These are phyloP conservation scores for Zygoascus flipseniorum DNA, from an alignment of 805 yeast genomes.

Conservation along the genomic window DNA sequence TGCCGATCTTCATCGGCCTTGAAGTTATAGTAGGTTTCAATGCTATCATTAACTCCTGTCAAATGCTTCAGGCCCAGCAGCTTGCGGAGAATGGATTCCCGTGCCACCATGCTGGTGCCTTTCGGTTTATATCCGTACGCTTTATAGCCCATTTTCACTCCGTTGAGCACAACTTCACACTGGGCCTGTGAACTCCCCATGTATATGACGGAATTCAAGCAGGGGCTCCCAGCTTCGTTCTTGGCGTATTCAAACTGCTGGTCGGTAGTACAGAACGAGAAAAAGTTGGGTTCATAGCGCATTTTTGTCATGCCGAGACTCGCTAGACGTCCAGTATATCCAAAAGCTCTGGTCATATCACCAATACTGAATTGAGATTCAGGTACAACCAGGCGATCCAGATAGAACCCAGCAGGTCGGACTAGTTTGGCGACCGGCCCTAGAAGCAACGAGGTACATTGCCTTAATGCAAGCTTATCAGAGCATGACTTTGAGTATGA, in stretches of 20 bases:
- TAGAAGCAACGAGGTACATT: slow-evolving; percentile 31
- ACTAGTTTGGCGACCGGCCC: slow-evolving; percentile 22
- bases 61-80: not conserved
- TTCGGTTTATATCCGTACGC: slow-evolving; percentile 8
- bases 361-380: slow-evolving; percentile 4
- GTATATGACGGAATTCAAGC: slow-evolving; percentile 10
- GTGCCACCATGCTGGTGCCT: slow-evolving; percentile 16
- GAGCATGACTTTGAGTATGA: slow-evolving; percentile 81
- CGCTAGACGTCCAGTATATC: slow-evolving; percentile 8
- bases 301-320: not conserved
- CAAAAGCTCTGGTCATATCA: slow-evolving; percentile 28
- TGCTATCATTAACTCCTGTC: not conserved
- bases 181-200: not conserved
- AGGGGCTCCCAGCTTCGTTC: slow-evolving; percentile 9
- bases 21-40: not conserved
- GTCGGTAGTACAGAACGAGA: slow-evolving; percentile 1
- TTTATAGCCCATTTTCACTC: slow-evolving; percentile 22
- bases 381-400: slow-evolving; percentile 25
- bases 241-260: slow-evolving; percentile 2
- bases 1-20: slow-evolving; percentile 3
- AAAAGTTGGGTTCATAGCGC: slow-evolving; percentile 1
- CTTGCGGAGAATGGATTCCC: slow-evolving; percentile 3
- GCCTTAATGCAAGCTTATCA: slow-evolving; percentile 68
- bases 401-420: slow-evolving; percentile 17
- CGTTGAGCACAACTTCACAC: slow-evolving; percentile 19